These are phyloP conservation scores for Alternaria hordeiaustralica DNA, from an alignment of 2,329 filamentous ascomycete genomes.

Conservation along the genomic window DNA sequence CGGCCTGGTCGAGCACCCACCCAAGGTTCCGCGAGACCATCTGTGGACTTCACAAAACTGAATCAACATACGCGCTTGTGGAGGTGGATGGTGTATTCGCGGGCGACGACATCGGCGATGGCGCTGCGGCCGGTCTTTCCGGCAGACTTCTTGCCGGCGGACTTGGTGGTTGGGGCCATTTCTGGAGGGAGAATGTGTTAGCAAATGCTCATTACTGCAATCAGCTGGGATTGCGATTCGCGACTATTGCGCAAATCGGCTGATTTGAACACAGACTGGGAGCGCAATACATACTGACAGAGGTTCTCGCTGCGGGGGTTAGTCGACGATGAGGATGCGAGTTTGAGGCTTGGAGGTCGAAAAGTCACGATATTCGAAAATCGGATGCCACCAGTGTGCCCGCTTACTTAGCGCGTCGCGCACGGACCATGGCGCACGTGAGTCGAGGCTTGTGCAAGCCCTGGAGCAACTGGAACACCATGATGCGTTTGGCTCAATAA, in stretches of 20 bases:
- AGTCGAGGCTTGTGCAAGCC: background rate
- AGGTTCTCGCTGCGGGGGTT: slow-evolving; percentile 33
- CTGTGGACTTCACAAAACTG: slow-evolving; percentile 76
- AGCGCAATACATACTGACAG: slow-evolving; percentile 33
- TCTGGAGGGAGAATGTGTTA: slow-evolving; percentile 30
- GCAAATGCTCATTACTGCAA: slow-evolving; percentile 4
- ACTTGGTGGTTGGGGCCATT: slow-evolving; percentile 54
- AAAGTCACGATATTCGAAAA: slow-evolving; percentile 18
- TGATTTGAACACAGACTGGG: background rate
- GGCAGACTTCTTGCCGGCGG: slow-evolving; percentile 64
- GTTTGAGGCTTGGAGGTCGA: slow-evolving; percentile 26
- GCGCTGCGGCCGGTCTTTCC: slow-evolving; percentile 80
- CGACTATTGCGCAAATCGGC: background rate
- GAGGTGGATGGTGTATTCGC: slow-evolving; percentile 99
- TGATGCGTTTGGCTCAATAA: background rate
- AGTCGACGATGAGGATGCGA: slow-evolving; percentile 34
- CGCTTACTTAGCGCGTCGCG: slow-evolving; percentile 25
- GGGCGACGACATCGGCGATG: slow-evolving; percentile 97
- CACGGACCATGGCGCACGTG: slow-evolving; percentile 14
- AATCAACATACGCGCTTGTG: slow-evolving; percentile 94
- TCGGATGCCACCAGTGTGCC: slow-evolving; percentile 22
- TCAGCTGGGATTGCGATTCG: background rate
- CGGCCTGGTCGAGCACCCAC: slow-evolving; percentile 23
- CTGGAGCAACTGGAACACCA: background rate
- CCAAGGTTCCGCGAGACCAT: slow-evolving; percentile 53